Percentiles rank a stretch among this genome's conserved stretches.
Evolutionary conservation across 805 yeast species (phyloP).

Genomic region (Saccharomyces mikatae): DNA sequence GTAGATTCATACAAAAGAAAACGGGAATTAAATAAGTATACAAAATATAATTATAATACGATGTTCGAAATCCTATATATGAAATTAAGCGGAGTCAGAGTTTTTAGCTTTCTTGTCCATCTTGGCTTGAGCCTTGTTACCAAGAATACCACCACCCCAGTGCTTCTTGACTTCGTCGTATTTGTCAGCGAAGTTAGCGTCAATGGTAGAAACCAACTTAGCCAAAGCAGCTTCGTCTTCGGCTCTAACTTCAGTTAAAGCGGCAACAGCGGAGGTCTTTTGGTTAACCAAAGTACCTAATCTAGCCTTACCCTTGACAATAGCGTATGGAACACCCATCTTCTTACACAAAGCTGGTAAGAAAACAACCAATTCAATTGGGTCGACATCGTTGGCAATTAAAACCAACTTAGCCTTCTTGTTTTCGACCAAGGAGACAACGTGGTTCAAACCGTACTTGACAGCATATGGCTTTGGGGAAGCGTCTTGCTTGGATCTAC

Average conservation of each 20-base stretch:
- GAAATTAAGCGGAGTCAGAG: constrained; percentile 31
- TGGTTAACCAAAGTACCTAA: constrained; percentile 95
- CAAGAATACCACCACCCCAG: constrained; percentile 99
- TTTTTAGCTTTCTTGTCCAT: constrained; percentile 66
- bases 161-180: constrained; percentile 94
- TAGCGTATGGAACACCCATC: constrained; percentile 99
- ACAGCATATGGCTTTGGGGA: constrained; percentile 95
- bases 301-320: constrained; percentile 97
- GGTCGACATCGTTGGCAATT: constrained; percentile 98
- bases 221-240: constrained; percentile 95
- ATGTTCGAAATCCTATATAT: not conserved
- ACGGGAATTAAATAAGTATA: constrained; percentile 7
- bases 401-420: constrained; percentile 96
- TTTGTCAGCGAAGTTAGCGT: constrained; percentile 87
- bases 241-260: constrained; percentile 87
- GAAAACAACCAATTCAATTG: constrained; percentile 94
- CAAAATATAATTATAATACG: constrained; percentile 1
- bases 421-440: constrained; percentile 93
- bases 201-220: constrained; percentile 83
- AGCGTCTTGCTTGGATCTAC: constrained; percentile 93
- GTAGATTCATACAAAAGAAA: constrained; percentile 7
- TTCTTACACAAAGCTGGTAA: constrained; percentile 98
- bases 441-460: constrained; percentile 98
- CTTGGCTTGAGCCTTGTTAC: constrained; percentile 87
- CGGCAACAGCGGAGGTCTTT: constrained; percentile 96